A percentile compares a stretch with the other conserved stretches of the same genome.
These are phyloP conservation scores for Alternaria alternata DNA, from an alignment of 2,329 filamentous ascomycete species.

Conservation along the genomic window DNA sequence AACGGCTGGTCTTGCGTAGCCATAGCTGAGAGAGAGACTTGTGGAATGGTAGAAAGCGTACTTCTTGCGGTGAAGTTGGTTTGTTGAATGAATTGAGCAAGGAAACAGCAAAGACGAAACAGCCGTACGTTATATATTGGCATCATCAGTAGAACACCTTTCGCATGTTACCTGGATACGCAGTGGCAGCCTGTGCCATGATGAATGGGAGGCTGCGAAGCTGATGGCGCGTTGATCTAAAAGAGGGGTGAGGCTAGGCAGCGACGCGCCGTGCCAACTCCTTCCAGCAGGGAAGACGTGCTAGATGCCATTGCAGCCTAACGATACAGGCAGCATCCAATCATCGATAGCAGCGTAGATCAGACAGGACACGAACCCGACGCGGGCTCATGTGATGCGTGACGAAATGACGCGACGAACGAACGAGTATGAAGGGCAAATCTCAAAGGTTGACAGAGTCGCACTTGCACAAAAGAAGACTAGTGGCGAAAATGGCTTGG, in stretches of 20 bases:
- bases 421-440: neutral
- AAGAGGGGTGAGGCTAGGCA: conserved; percentile 15
- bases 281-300: neutral
- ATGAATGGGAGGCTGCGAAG: conserved; percentile 5
- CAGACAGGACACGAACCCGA: neutral
- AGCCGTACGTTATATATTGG: neutral
- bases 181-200: neutral
- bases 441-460: neutral
- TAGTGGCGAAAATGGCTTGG: neutral
- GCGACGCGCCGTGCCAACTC: conserved; percentile 1
- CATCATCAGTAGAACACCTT: neutral
- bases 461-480: neutral
- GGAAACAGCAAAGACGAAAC: neutral
- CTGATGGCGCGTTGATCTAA: conserved; percentile 32
- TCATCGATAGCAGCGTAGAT: neutral
- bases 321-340: conserved; percentile 8
- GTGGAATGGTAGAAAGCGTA: neutral
- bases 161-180: neutral
- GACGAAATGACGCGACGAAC: neutral
- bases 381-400: conserved; percentile 12
- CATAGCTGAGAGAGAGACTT: conserved; percentile 18
- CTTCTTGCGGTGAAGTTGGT: neutral
- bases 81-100: neutral
- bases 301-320: conserved; percentile 6
- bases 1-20: neutral